These are phyloP conservation scores for Exsudoporus frostii DNA, from an alignment of 768 basidiomycete species.

Conservation along the genomic window DNA sequence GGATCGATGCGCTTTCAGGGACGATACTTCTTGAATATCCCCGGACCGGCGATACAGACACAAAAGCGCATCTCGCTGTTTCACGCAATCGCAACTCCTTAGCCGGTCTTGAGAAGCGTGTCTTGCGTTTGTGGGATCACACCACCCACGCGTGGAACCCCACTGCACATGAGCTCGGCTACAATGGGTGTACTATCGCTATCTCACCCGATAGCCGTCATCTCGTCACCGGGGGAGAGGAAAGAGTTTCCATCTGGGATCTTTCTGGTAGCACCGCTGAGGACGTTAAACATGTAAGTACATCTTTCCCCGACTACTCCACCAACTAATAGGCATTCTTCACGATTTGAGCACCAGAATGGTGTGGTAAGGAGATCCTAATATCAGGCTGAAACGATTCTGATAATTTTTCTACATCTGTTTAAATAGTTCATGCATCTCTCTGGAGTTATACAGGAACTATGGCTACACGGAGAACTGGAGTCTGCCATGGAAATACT, in stretches of 20 bases:
- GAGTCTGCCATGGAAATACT: conserved; percentile 1
- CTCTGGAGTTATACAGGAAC: neutral
- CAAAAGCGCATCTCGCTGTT: conserved; percentile 6
- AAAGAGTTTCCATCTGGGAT: conserved; percentile 15
- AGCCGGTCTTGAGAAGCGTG: conserved; percentile 1
- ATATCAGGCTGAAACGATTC: neutral
- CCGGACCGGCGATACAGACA: neutral
- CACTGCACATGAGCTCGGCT: neutral
- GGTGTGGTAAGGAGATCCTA: neutral
- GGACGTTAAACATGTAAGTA: neutral
- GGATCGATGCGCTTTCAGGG: conserved; percentile 11
- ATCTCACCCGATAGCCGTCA: conserved; percentile 6
- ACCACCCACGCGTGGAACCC: conserved; percentile 1
- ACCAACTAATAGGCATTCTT: neutral
- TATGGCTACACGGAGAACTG: conserved; percentile 7
- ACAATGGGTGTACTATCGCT: conserved; percentile 3
- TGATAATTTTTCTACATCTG: neutral
- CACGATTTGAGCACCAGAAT: neutral
- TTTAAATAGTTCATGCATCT: conserved; percentile 13
- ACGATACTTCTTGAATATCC: conserved; percentile 10
- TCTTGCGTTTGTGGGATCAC: conserved; percentile 11
- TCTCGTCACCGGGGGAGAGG: conserved; percentile 10
- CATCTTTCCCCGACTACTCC: neutral
- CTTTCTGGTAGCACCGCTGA: neutral
- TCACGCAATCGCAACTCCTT: conserved; percentile 7